Conservation (phyloP, 2,329 filamentous ascomycete genomes). For the Didymella exigua region DNA sequence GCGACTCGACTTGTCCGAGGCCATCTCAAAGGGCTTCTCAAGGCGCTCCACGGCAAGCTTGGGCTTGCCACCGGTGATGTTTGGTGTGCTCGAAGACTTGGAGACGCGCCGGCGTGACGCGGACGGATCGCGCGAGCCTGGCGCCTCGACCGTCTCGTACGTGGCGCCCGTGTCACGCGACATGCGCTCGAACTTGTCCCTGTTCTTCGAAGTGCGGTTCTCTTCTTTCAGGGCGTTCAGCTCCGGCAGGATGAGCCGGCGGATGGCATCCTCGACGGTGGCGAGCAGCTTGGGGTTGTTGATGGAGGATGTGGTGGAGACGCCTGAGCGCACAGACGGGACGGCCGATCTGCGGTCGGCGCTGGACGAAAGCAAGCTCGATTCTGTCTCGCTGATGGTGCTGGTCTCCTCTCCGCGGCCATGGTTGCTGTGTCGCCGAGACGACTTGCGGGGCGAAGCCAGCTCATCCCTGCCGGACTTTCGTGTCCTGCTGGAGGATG, state of each 20-base stretch:
- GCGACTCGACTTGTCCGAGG: slow-evolving; percentile 60
- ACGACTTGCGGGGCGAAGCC: slow-evolving; percentile 40
- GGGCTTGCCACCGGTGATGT: slow-evolving; percentile 61
- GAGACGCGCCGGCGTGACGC: slow-evolving; percentile 60
- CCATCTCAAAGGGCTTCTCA: slow-evolving; percentile 62
- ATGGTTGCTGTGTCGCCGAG: slow-evolving; percentile 52
- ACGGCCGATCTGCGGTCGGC: slow-evolving; percentile 62
- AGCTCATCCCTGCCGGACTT: slow-evolving; percentile 37
- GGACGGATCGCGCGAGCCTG: slow-evolving; percentile 55
- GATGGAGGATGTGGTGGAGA: slow-evolving; percentile 68
- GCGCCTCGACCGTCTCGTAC: slow-evolving; percentile 64
- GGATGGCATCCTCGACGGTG: slow-evolving; percentile 91
- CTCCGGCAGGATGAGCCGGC: slow-evolving; percentile 86
- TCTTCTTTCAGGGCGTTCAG: slow-evolving; percentile 90
- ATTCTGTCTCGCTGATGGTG: slow-evolving; percentile 59
- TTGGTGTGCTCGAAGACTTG: slow-evolving; percentile 66
- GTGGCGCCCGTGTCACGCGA: slow-evolving; percentile 45
- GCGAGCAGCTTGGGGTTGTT: slow-evolving; percentile 91
- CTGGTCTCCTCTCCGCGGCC: slow-evolving; percentile 51
- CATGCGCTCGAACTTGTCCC: slow-evolving; percentile 70
- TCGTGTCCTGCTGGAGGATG: slow-evolving; percentile 39
- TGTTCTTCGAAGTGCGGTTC: slow-evolving; percentile 76
- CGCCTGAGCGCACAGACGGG: slow-evolving; percentile 64
- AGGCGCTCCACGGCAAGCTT: slow-evolving; percentile 65
- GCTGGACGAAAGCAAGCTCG: slow-evolving; percentile 66